phyloP scores from a whole-genome alignment of 2,329 filamentous ascomycete species.

The Aspergillus tamarii region DNA sequence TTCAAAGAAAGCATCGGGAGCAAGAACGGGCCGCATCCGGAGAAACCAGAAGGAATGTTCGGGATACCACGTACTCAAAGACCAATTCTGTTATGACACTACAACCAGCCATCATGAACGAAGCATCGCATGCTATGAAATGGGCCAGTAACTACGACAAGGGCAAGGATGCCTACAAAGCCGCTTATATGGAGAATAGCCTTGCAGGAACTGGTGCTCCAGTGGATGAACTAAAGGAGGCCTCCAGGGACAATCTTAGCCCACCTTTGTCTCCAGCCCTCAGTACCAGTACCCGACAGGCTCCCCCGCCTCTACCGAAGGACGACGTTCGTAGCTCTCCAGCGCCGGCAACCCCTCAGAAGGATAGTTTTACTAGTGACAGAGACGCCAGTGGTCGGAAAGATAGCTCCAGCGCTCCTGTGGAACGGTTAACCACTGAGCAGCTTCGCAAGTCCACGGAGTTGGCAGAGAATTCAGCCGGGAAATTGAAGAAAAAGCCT shows the following conservation, averaged over 20 bases:
- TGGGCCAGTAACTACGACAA: slow-evolving; percentile 97
- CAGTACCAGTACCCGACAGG: slow-evolving; percentile 31
- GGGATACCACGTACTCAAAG: slow-evolving; percentile 65
- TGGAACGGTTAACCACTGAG: slow-evolving; percentile 29
- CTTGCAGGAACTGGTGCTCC: slow-evolving; percentile 70
- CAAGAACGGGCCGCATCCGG: slow-evolving; percentile 54
- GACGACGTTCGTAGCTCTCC: slow-evolving; percentile 33
- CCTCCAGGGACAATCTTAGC: slow-evolving; percentile 38
- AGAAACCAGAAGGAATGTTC: slow-evolving; percentile 58
- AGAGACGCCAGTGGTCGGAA: slow-evolving; percentile 16
- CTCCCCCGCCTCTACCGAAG: slow-evolving; percentile 37
- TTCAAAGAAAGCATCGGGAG: slow-evolving; percentile 71
- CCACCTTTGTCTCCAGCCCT: slow-evolving; percentile 26
- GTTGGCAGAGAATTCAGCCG: slow-evolving; percentile 36
- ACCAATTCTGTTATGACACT: slow-evolving; percentile 89
- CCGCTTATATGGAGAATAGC: slow-evolving; percentile 78
- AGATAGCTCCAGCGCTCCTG: slow-evolving; percentile 22
- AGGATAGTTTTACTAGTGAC: slow-evolving; percentile 25
- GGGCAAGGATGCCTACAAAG: slow-evolving; percentile 83
- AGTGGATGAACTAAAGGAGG: slow-evolving; percentile 46
- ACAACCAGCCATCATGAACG: slow-evolving; percentile 79
- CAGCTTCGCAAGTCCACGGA: slow-evolving; percentile 36
- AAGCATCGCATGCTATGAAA: slow-evolving; percentile 91
- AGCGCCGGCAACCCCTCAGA: slow-evolving; percentile 27
- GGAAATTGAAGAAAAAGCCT: slow-evolving; percentile 50